Evolutionary conservation across 768 basidiomycete species (phyloP).

Genomic region (Clathrus columnatus): DNA sequence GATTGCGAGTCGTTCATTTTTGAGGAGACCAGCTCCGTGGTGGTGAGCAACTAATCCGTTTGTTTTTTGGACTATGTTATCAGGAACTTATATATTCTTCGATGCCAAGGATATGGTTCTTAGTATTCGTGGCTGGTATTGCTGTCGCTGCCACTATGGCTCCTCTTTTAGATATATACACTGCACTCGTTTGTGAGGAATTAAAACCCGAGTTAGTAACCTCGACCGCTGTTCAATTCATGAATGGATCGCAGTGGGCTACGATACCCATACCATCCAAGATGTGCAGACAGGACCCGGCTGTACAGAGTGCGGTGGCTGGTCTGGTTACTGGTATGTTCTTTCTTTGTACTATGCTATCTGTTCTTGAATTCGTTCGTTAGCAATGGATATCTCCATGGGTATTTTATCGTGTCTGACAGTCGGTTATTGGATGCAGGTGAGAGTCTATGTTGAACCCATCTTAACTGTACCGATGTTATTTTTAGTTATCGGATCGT

Average conservation of each 20-base stretch:
- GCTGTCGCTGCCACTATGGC: slow-evolving; percentile 53
- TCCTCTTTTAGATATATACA: slow-evolving; percentile 67
- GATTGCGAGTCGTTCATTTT: slow-evolving; percentile 44
- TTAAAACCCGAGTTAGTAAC: slow-evolving; percentile 43
- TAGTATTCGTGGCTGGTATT: slow-evolving; percentile 46
- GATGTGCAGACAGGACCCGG: slow-evolving; percentile 58
- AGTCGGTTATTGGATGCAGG: slow-evolving; percentile 71
- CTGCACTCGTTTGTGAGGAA: slow-evolving; percentile 57
- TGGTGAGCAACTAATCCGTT: slow-evolving; percentile 39
- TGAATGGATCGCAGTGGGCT: not conserved
- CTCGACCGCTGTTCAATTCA: not conserved
- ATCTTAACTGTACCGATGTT: not conserved
- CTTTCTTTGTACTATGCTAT: not conserved
- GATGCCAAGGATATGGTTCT: slow-evolving; percentile 46
- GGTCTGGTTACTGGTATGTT: slow-evolving; percentile 51
- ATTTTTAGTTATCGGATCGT: slow-evolving; percentile 63
- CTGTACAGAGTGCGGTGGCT: slow-evolving; percentile 62
- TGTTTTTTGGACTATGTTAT: not conserved
- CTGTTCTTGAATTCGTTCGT: not conserved
- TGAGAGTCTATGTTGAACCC: not conserved
- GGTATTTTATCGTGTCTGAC: slow-evolving; percentile 73
- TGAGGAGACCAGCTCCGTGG: slow-evolving; percentile 61
- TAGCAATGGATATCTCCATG: slow-evolving; percentile 55
- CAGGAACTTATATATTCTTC: not conserved
- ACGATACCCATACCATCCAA: slow-evolving; percentile 11